Conservation (phyloP, 371 early-diverging fungal species). For the Rhizomucor miehei region DNA sequence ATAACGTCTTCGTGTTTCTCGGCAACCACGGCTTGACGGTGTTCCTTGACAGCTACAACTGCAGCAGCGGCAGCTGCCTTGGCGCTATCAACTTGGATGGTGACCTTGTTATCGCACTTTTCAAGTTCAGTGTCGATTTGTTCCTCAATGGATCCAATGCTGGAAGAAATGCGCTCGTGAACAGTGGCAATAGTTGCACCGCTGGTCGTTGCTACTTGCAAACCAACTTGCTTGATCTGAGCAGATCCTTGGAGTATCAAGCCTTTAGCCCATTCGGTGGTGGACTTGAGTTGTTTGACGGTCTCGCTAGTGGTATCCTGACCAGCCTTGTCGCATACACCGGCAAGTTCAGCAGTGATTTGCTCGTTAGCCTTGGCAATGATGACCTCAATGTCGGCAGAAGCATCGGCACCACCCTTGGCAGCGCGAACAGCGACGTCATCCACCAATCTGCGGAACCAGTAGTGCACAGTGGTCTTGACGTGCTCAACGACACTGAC, state of each 20-base stretch:
- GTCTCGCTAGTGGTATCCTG: neutral
- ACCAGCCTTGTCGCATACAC: neutral
- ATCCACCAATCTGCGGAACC: slow-evolving; percentile 22
- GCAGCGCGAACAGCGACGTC: slow-evolving; percentile 1
- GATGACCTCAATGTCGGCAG: slow-evolving; percentile 29
- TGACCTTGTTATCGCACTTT: neutral
- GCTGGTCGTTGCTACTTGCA: neutral
- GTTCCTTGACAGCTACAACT: neutral
- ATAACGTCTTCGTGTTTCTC: slow-evolving; percentile 2
- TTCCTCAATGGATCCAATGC: slow-evolving; percentile 2
- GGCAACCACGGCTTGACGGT: neutral
- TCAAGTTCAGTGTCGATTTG: slow-evolving; percentile 5
- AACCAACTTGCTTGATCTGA: slow-evolving; percentile 6
- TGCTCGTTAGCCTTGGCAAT: slow-evolving; percentile 19
- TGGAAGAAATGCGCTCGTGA: slow-evolving; percentile 1
- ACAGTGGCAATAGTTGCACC: neutral
- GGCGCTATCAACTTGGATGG: neutral
- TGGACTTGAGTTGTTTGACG: neutral
- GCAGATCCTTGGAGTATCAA: slow-evolving; percentile 4
- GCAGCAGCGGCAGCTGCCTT: neutral
- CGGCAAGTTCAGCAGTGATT: slow-evolving; percentile 4
- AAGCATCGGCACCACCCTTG: neutral
- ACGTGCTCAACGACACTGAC: slow-evolving; percentile 12
- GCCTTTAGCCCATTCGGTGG: slow-evolving; percentile 6
- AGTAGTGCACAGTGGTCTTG: slow-evolving; percentile 22